Percentiles rank a stretch among this genome's conserved stretches.
Conservation (phyloP, 2,329 filamentous ascomycete species). For the Alternaria sp. region DNA sequence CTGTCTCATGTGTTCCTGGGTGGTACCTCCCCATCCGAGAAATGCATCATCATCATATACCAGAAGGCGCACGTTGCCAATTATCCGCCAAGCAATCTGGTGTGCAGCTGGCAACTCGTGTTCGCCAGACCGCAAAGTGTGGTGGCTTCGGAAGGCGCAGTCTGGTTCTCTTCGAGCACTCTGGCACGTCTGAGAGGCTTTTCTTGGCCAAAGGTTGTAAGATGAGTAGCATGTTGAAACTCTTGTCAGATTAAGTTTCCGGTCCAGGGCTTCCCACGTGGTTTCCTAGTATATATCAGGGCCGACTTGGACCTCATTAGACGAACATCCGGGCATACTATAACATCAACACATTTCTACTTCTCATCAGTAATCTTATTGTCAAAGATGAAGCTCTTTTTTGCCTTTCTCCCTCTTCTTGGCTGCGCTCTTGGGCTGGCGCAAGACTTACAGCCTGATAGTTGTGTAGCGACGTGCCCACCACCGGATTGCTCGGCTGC, state of each 20-base stretch:
- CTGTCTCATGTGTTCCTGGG: not conserved
- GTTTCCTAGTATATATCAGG: conserved; percentile 5
- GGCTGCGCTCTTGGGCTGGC: conserved; percentile 1
- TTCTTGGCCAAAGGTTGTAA: conserved; percentile 8
- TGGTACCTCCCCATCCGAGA: not conserved
- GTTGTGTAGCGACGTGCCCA: conserved; percentile 6
- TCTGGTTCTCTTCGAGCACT: not conserved
- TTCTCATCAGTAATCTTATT: not conserved
- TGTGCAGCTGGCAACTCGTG: not conserved
- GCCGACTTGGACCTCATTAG: not conserved
- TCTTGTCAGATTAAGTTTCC: not conserved
- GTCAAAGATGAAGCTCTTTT: conserved; percentile 7
- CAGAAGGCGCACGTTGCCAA: not conserved
- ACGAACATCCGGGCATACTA: not conserved
- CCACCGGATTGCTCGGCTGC: not conserved
- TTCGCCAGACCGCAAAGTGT: conserved; percentile 3
- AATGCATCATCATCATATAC: conserved; percentile 4
- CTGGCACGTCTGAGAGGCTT: not conserved
- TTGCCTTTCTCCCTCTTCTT: conserved; percentile 5
- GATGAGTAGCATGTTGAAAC: conserved; percentile 1
- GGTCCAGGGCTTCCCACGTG: not conserved
- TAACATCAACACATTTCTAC: not conserved
- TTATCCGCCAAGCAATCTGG: not conserved
- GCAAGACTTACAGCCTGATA: not conserved
- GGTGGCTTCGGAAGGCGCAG: not conserved